Conservation (phyloP, 768 basidiomycete genomes). For the Candolleomyces efflorescens region DNA sequence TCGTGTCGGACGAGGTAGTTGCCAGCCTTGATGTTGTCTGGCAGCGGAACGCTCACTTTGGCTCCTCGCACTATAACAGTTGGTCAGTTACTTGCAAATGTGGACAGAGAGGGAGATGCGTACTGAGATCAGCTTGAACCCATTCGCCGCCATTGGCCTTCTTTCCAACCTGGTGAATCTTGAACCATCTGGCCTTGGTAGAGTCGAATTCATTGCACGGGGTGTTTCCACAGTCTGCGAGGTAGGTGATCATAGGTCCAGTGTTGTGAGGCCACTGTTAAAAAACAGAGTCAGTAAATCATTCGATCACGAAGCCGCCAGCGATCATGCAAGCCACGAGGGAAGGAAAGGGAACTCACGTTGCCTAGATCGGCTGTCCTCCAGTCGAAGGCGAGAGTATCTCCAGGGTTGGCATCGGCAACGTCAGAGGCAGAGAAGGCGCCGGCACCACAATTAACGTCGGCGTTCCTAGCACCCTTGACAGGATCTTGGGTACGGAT, state of each 20-base stretch:
- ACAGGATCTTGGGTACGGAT: slow-evolving; percentile 34
- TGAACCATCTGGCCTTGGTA: slow-evolving; percentile 66
- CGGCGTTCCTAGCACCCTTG: slow-evolving; percentile 52
- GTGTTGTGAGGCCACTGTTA: slow-evolving; percentile 48
- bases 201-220: slow-evolving; percentile 60
- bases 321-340: no score
- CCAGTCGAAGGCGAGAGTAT: slow-evolving; percentile 54
- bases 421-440: slow-evolving; percentile 46
- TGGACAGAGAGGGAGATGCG: slow-evolving; percentile 17
- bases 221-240: slow-evolving; percentile 56
- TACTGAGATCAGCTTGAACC: slow-evolving; percentile 53
- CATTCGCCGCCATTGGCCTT: slow-evolving; percentile 35
- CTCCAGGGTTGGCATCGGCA: slow-evolving; percentile 57
- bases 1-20: slow-evolving; percentile 78
- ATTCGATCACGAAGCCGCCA: no score
- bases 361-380: slow-evolving; percentile 35
- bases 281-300: background rate
- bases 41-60: slow-evolving; percentile 39
- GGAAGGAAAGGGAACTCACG: slow-evolving; percentile 29
- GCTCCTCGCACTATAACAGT: slow-evolving; percentile 30
- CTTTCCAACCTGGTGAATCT: slow-evolving; percentile 53
- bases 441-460: slow-evolving; percentile 56
- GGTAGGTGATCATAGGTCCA: slow-evolving; percentile 72
- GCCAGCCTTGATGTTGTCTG: slow-evolving; percentile 53
- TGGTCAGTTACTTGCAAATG: background rate